Percentiles rank a stretch among this genome's conserved stretches.
Evolutionary conservation across 2,329 filamentous ascomycete species (phyloP).

Genomic region (Colletotrichum phormii): DNA sequence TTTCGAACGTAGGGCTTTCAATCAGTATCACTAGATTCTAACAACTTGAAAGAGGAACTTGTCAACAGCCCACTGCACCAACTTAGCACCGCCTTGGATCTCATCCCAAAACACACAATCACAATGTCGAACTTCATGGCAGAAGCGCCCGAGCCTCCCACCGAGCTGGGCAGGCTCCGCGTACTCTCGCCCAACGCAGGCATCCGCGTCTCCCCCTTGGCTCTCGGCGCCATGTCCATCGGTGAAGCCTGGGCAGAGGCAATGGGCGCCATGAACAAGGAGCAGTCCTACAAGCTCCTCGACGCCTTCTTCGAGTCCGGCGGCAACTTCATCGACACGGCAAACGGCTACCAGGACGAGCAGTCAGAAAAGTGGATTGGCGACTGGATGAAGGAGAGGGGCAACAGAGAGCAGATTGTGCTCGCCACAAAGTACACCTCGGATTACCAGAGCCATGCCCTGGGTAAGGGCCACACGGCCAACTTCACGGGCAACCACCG

Average conservation of each 20-base stretch:
- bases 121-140: slow-evolving; percentile 31
- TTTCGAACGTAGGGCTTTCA: neutral
- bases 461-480: slow-evolving; percentile 50
- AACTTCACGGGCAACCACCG: slow-evolving; percentile 59
- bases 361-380: slow-evolving; percentile 69
- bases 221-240: slow-evolving; percentile 65
- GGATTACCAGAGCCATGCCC: slow-evolving; percentile 53
- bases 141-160: slow-evolving; percentile 51
- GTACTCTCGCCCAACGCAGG: slow-evolving; percentile 62
- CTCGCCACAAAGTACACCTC: slow-evolving; percentile 68
- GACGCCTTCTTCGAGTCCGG: slow-evolving; percentile 68
- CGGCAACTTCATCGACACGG: slow-evolving; percentile 77
- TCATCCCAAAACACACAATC: neutral
- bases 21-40: neutral
- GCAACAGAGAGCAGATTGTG: slow-evolving; percentile 65
- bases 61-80: neutral
- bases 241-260: slow-evolving; percentile 56
- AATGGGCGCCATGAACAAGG: slow-evolving; percentile 67
- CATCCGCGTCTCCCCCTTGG: slow-evolving; percentile 64
- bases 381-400: slow-evolving; percentile 64
- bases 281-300: slow-evolving; percentile 65
- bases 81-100: neutral
- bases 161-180: slow-evolving; percentile 64
- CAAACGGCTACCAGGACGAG: slow-evolving; percentile 68
- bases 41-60: neutral